Conservation (phyloP, 2,329 filamentous ascomycete species). For the Stromatinia cepivora region DNA sequence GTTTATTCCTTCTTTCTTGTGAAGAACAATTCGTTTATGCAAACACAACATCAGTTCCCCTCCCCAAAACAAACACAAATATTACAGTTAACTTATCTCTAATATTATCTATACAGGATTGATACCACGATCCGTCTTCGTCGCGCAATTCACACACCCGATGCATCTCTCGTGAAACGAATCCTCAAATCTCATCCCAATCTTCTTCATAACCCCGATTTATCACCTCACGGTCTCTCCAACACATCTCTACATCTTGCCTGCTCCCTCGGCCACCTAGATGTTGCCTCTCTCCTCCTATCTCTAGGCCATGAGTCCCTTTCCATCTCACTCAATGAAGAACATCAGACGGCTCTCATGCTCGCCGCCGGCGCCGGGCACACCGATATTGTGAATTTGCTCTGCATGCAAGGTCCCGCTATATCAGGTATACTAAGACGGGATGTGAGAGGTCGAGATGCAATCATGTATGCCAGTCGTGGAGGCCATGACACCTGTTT, state of each 20-base stretch:
- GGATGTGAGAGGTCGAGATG: slow-evolving; percentile 69
- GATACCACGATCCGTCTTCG: slow-evolving; percentile 74
- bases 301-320: slow-evolving; percentile 69
- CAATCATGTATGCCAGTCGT: slow-evolving; percentile 65
- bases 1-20: neutral
- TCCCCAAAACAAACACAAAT: neutral
- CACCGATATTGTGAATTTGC: slow-evolving; percentile 70
- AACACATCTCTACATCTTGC: slow-evolving; percentile 86
- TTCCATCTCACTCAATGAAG: slow-evolving; percentile 74
- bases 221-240: slow-evolving; percentile 60
- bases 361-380: slow-evolving; percentile 70
- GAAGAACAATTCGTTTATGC: neutral
- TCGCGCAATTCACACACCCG: slow-evolving; percentile 77
- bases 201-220: slow-evolving; percentile 78
- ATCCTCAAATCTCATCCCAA: slow-evolving; percentile 72
- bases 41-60: neutral
- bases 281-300: slow-evolving; percentile 67
- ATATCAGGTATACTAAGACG: slow-evolving; percentile 47
- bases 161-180: slow-evolving; percentile 67
- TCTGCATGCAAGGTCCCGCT: slow-evolving; percentile 63
- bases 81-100: neutral
- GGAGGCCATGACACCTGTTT: slow-evolving; percentile 63
- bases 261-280: slow-evolving; percentile 67
- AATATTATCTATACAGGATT: slow-evolving; percentile 57
- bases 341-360: slow-evolving; percentile 79